Evolutionary conservation across 2,329 filamentous ascomycete genomes (phyloP).

Genomic region (Sporothrix luriei): DNA sequence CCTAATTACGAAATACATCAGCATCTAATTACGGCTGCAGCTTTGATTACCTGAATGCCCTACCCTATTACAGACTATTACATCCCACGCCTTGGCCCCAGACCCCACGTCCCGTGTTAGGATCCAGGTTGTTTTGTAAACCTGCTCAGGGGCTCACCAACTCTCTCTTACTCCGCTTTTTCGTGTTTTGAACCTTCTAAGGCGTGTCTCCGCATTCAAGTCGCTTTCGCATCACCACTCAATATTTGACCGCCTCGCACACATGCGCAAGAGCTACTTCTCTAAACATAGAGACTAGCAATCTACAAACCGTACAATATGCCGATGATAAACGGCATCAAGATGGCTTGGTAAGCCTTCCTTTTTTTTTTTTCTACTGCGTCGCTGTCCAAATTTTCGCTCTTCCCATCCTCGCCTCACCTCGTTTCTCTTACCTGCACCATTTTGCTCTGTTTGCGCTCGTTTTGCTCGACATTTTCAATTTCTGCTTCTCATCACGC

Average conservation of each 20-base stretch:
- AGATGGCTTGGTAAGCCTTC: constrained; percentile 70
- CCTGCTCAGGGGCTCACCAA: constrained; percentile 18
- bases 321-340: constrained; percentile 70
- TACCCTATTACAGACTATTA: background rate
- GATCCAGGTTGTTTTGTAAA: constrained; percentile 21
- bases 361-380: constrained; percentile 31
- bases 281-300: background rate
- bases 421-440: constrained; percentile 10
- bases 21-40: background rate
- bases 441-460: background rate
- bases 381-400: background rate
- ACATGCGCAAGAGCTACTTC: too few species aligned
- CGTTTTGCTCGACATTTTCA: background rate
- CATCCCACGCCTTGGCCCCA: constrained; percentile 17
- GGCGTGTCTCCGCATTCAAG: background rate
- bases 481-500: background rate
- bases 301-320: constrained; percentile 48
- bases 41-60: constrained; percentile 6
- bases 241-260: background rate
- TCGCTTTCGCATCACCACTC: background rate
- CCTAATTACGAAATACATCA: background rate
- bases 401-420: background rate
- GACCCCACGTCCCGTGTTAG: constrained; percentile 18
- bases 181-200: constrained; percentile 10
- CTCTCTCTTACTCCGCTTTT: background rate